phyloP scores from a whole-genome alignment of 768 basidiomycete genomes.

The Cystobasidium ongulense region DNA sequence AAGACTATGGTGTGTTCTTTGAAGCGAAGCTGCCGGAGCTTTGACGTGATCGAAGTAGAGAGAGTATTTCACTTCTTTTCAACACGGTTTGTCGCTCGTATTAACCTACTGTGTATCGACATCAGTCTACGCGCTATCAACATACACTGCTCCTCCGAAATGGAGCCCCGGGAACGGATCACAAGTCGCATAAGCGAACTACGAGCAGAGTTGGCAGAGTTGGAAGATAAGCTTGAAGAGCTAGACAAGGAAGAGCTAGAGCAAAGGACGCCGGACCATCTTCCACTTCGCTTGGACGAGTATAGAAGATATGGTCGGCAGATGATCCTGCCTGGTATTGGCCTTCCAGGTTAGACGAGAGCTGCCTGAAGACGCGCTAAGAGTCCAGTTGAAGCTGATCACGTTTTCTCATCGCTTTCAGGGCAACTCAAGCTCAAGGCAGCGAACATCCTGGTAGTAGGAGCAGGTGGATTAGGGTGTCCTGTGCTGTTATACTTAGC shows the following conservation, averaged over 20 bases:
- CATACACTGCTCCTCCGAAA: not conserved
- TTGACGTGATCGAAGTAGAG: too few relatives aligned
- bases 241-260: slow-evolving; percentile 14
- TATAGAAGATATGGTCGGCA: slow-evolving; percentile 90
- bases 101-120: too few relatives aligned
- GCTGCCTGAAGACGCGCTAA: too few relatives aligned
- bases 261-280: not conserved
- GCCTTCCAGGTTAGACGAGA: slow-evolving; percentile 60
- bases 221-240: slow-evolving; percentile 25
- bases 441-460: slow-evolving; percentile 74
- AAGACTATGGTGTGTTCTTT: too few relatives aligned
- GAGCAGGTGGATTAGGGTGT: slow-evolving; percentile 93
- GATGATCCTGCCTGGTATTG: slow-evolving; percentile 86
- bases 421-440: slow-evolving; percentile 73
- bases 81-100: too few relatives aligned
- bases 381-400: not conserved
- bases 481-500: slow-evolving; percentile 89
- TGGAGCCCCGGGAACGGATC: not conserved
- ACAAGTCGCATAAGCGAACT: not conserved
- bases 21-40: too few relatives aligned
- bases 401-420: slow-evolving; percentile 42
- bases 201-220: not conserved
- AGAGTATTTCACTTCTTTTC: too few relatives aligned
- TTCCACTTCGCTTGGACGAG: slow-evolving; percentile 50
- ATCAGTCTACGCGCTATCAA: too few relatives aligned